Base-by-base conservation (phyloP, 306 rosid species). In the Ziziphus jujuba region DNA sequence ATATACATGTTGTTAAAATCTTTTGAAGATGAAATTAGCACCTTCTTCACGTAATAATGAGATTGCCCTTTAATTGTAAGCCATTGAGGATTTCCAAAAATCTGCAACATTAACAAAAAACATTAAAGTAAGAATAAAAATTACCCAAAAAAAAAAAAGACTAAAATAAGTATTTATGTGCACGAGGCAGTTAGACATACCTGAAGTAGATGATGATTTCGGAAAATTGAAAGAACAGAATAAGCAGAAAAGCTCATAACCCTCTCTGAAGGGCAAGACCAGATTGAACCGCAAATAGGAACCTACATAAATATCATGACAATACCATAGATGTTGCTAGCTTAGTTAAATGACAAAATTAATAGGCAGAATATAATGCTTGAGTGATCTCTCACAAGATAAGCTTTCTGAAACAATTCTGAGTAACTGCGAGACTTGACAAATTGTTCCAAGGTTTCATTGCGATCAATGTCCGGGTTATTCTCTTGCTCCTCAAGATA, bases 81-180 rank as follows among this genome's bases (percentile, higher is more conserved):
- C 98, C 98, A 92, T 45, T 92, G 96, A 52, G 98, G 98, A 54
- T 91, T 87, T 43, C 87, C 91, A 76, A 89, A 83, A 74, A 92
- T 76, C 98, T 92, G 77, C 35, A 23, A 48, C 2, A 24, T 4
- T 24, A 19, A 25, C 47, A 3, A 49, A 49, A 49, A 2, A 2
- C 2, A 49, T 6, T 48, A 2, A 48, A 48, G 9, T 6, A 3
- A 36, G 2, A 36, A 6, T 47, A n/a, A n/a, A n/a, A n/a, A n/a
- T 16, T 47, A 11, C 13, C n/a, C n/a, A 47, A 16, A 10, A 3
- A 47, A 16, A n/a, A n/a, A n/a, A n/a, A n/a, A n/a, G n/a, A n/a
- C n/a, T n/a, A n/a, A n/a, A n/a, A n/a, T n/a, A n/a, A n/a, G n/a
- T n/a, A n/a, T n/a, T n/a, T n/a, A n/a, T n/a, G n/a, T n/a, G n/a